Conservation (phyloP, 164 flowering plant genomes). For the Vitis vinifera region ASM3070453v1 NC_081806.1:4191501-4192000, state of each 20-base stretch:
- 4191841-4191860: neutral
- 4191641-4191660: neutral
- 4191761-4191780: constrained; percentile 47
- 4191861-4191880: neutral
- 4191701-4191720: constrained; percentile 92
- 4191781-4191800: neutral
- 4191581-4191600: too few species aligned
- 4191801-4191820: constrained; percentile 2
- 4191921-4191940: constrained; percentile 75
- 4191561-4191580: neutral
- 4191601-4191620: too few species aligned
- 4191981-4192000: constrained; percentile 92
- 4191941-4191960: constrained; percentile 84
- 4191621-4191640: too few species aligned
- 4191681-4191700: constrained; percentile 91
- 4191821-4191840: neutral
- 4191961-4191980: constrained; percentile 76
- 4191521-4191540: neutral
- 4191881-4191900: neutral
- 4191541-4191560: neutral
- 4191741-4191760: constrained; percentile 86
- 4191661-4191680: constrained; percentile 73
- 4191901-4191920: neutral
- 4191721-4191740: constrained; percentile 97
- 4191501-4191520: neutral